A percentile compares a stretch with the other conserved stretches of the same genome.
phyloP scores from a whole-genome alignment of 257 asterid species.

The Gardenia jasminoides region DNA sequence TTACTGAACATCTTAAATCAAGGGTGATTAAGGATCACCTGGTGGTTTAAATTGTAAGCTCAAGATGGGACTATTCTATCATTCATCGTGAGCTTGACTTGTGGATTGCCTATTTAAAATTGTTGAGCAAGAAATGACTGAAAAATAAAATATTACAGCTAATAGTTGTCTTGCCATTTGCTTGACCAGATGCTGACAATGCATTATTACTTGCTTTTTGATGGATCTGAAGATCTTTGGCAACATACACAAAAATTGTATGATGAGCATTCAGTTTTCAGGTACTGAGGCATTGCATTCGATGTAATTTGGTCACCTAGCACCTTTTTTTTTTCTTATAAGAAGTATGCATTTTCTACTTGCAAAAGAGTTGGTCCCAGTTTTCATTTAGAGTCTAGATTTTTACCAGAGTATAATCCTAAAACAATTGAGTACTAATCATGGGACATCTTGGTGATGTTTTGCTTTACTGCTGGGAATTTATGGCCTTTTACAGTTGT shows the following conservation, averaged over 20 bases:
- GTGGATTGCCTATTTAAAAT: not conserved
- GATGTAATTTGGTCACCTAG: not conserved
- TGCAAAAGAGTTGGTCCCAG: not conserved
- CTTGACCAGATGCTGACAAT: constrained; percentile 78
- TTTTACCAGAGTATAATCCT: not conserved
- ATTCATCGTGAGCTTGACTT: not conserved
- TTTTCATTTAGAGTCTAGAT: not conserved
- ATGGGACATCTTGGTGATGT: not conserved
- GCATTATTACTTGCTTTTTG: constrained; percentile 90
- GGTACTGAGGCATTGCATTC: constrained; percentile 38
- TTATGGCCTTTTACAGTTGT: not conserved
- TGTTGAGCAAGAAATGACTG: not conserved
- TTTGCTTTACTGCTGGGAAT: not conserved
- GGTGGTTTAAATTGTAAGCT: not conserved
- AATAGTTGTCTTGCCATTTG: constrained; percentile 6
- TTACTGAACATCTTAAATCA: not conserved
- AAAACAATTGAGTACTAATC: not conserved
- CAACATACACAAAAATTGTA: constrained; percentile 75
- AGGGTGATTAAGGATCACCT: not conserved
- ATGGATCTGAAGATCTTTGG: constrained; percentile 92
- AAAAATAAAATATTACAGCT: too few species aligned
- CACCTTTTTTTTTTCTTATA: not conserved
- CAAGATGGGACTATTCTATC: not conserved
- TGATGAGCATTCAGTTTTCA: constrained; percentile 57
- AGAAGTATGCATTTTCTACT: not conserved